phyloP scores from a whole-genome alignment of 2,329 filamentous ascomycete species.

The Conoideocrella luteorostrata region DNA sequence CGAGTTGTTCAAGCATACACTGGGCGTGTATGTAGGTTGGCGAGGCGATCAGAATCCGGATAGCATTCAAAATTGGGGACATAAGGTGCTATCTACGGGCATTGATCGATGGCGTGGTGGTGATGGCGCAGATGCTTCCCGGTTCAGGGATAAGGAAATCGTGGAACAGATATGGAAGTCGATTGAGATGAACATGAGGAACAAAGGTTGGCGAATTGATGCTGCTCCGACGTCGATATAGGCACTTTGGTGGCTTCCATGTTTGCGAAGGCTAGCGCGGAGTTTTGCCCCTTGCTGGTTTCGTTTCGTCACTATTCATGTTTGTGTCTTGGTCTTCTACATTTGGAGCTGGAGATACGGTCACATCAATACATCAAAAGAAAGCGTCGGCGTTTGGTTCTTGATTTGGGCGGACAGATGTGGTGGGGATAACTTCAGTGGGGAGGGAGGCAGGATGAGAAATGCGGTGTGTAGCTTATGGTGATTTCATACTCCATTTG shows the following conservation, averaged over 20 bases:
- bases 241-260: too few relatives aligned
- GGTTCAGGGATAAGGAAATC: slow-evolving; percentile 85
- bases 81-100: slow-evolving; percentile 69
- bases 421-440: too few relatives aligned
- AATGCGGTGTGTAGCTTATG: too few relatives aligned
- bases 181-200: slow-evolving; percentile 82
- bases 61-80: slow-evolving; percentile 76
- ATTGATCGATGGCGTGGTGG: slow-evolving; percentile 75
- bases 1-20: slow-evolving; percentile 82
- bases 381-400: slow-evolving; percentile 7
- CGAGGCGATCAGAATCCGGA: slow-evolving; percentile 74
- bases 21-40: slow-evolving; percentile 89
- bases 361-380: neutral
- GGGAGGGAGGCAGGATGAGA: too few relatives aligned
- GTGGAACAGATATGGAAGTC: slow-evolving; percentile 89
- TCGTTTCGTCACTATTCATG: too few relatives aligned
- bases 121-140: slow-evolving; percentile 46
- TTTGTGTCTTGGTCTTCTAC: too few relatives aligned
- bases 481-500: too few relatives aligned
- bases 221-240: slow-evolving; percentile 52
- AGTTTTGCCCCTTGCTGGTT: too few relatives aligned
- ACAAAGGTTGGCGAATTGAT: slow-evolving; percentile 75
- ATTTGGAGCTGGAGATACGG: too few relatives aligned
- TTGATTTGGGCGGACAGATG: neutral
- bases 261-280: too few relatives aligned